Conservation (phyloP, 2,329 filamentous ascomycete species). For the Alternaria angustiovoidea region DNA sequence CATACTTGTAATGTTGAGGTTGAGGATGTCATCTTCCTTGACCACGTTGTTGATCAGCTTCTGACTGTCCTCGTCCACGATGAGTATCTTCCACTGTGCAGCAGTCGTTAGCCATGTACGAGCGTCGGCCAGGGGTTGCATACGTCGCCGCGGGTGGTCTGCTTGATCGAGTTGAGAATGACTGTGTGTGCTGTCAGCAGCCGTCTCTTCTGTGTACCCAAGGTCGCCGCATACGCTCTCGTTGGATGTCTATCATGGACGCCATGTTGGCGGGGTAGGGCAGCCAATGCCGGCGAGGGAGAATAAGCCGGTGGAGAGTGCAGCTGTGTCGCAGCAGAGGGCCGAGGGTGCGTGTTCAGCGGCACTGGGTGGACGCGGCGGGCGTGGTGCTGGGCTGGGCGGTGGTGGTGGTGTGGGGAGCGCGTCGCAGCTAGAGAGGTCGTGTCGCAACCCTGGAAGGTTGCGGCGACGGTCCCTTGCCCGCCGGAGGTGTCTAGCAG, state of each 20-base stretch:
- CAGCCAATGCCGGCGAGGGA: constrained; percentile 24
- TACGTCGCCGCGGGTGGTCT: constrained; percentile 83
- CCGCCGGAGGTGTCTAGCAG: constrained; percentile 21
- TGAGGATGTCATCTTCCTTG: constrained; percentile 96
- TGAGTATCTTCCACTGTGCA: constrained; percentile 90
- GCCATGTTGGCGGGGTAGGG: constrained; percentile 69
- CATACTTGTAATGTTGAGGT: constrained; percentile 93
- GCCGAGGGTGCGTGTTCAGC: not conserved
- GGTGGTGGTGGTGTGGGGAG: constrained; percentile 22
- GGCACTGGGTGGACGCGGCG: not conserved
- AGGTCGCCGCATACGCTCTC: constrained; percentile 64
- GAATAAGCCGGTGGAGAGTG: constrained; percentile 1
- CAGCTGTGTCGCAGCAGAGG: not conserved
- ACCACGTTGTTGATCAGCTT: constrained; percentile 90
- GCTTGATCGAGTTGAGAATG: constrained; percentile 76
- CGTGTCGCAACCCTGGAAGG: constrained; percentile 14
- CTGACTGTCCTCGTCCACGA: constrained; percentile 83
- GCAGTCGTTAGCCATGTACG: constrained; percentile 38
- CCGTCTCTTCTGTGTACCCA: not conserved
- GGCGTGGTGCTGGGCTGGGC: not conserved
- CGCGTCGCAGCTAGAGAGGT: constrained; percentile 29
- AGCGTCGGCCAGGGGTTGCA: constrained; percentile 41
- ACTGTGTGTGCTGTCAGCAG: constrained; percentile 58
- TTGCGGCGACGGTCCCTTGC: constrained; percentile 21
- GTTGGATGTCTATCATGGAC: constrained; percentile 86